Conservation (phyloP, 495 filamentous ascomycete species). For the Schizothecium vesticola region DNA sequence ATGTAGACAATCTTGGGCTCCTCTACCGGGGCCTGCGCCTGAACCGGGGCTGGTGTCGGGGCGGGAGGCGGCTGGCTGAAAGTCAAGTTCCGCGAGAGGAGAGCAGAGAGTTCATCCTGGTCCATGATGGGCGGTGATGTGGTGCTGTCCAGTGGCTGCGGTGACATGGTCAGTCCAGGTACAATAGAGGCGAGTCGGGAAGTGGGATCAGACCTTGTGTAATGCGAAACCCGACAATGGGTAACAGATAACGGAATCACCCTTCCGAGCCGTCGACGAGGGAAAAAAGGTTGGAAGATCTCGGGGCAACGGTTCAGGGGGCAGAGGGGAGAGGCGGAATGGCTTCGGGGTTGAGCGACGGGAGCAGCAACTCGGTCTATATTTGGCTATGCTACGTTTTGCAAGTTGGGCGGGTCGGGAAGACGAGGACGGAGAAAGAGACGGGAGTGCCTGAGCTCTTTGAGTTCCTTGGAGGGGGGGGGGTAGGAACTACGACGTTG, state of each 20-base stretch:
- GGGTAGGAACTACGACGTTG: constrained; percentile 1
- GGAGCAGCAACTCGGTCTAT: constrained; percentile 41
- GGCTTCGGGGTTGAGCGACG: constrained; percentile 26
- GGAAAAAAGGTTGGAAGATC: not conserved
- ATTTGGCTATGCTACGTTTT: constrained; percentile 53
- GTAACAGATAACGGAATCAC: not conserved
- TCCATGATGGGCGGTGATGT: constrained; percentile 41
- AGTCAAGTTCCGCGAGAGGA: constrained; percentile 62
- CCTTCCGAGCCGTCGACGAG: constrained; percentile 4
- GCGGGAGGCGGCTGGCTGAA: constrained; percentile 38
- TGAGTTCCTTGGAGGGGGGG: not conserved
- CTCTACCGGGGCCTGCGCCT: constrained; percentile 25
- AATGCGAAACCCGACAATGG: not conserved
- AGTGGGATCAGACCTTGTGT: not conserved
- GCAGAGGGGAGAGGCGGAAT: constrained; percentile 20
- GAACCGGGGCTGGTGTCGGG: constrained; percentile 25
- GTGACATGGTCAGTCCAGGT: constrained; percentile 9
- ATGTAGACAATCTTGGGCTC: constrained; percentile 54
- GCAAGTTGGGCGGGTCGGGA: constrained; percentile 14
- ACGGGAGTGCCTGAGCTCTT: not conserved
- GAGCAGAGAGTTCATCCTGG: constrained; percentile 61
- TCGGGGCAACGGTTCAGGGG: constrained; percentile 20
- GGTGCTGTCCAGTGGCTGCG: constrained; percentile 24
- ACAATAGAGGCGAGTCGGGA: not conserved
- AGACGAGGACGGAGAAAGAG: not conserved